Evolutionary conservation across 495 filamentous ascomycete species (phyloP), one percentile per base, ranked within the genome.

Genomic region (Elaphomyces granulatus): DNA sequence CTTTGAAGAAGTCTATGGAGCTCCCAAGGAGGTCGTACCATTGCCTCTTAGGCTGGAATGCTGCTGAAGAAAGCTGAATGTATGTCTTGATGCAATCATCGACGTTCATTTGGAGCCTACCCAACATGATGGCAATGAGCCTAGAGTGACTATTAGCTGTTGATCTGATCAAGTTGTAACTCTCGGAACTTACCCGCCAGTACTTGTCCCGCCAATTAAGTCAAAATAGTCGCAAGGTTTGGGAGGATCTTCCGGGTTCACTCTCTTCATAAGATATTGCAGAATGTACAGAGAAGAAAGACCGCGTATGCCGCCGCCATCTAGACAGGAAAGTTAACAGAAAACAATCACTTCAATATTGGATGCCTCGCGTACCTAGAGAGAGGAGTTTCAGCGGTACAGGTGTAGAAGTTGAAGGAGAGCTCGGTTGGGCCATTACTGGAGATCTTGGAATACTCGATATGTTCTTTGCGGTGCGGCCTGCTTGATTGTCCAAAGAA

Each of bases 291-390:
- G 58, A 0, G 61, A 52, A 2, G 70, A 72, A 16, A 76, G 48
- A 1, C 67, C 70, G 10, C 71, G 64, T 1, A 75, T 62, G 18
- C 71, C 72, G 23, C 72, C 71, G 39, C 72, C 70, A 47, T 76
- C 72, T 12, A 74, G 58, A n/a, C n/a, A n/a, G n/a, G n/a, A n/a
- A n/a, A n/a, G n/a, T n/a, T n/a, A n/a, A n/a, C n/a, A n/a, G n/a
- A n/a, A n/a, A n/a, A n/a, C n/a, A n/a, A n/a, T n/a, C n/a, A n/a
- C n/a, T n/a, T n/a, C n/a, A n/a, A n/a, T 42, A 32, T 47, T 59
- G 38, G 16, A 7, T 14, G 20, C 37, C n/a, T n/a, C n/a, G n/a
- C n/a, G n/a, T n/a, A n/a, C n/a, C n/a, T n/a, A n/a, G n/a, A n/a
- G n/a, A n/a, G n/a, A n/a, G n/a, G n/a, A n/a, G n/a, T n/a, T n/a